phyloP scores from a whole-genome alignment of 2,329 filamentous ascomycete species.

The Knufia fluminis region DNA sequence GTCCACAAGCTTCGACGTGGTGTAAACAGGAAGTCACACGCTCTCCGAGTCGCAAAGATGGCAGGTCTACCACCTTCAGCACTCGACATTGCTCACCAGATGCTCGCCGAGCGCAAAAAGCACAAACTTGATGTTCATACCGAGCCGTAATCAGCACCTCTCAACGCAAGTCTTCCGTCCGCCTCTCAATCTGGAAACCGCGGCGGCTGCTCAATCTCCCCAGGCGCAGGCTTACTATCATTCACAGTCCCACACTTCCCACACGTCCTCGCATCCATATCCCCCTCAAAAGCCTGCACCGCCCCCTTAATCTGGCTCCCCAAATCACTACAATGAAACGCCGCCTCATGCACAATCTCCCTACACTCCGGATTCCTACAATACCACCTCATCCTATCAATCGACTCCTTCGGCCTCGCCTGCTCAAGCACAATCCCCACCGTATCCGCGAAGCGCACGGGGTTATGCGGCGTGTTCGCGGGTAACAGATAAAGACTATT shows the following conservation, averaged over 20 bases:
- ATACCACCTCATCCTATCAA: constrained; percentile 87
- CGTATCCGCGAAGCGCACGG: constrained; percentile 83
- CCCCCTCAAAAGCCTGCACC: constrained; percentile 69
- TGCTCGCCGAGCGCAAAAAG: constrained; percentile 5
- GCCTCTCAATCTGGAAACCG: constrained; percentile 22
- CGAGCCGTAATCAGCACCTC: constrained; percentile 2
- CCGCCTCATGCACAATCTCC: constrained; percentile 70
- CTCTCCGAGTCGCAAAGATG: constrained; percentile 83
- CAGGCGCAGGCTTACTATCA: constrained; percentile 38
- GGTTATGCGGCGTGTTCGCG: constrained; percentile 92
- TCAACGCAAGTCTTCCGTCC: constrained; percentile 1
- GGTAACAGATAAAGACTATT: constrained; percentile 91
- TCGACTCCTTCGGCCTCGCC: constrained; percentile 56
- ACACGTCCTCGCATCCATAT: constrained; percentile 64
- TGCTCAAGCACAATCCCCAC: constrained; percentile 93
- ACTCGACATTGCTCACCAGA: constrained; percentile 52
- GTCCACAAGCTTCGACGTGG: constrained; percentile 72
- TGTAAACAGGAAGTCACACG: constrained; percentile 79
- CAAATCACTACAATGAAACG: constrained; percentile 80
- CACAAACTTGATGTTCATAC: neutral
- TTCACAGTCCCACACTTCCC: constrained; percentile 66
- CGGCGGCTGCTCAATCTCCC: constrained; percentile 36
- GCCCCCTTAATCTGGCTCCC: constrained; percentile 91
- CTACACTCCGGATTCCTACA: constrained; percentile 55
- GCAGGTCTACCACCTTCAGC: constrained; percentile 71